phyloP scores from a whole-genome alignment of 768 basidiomycete genomes.

The Lentinus tigrinus region DNA sequence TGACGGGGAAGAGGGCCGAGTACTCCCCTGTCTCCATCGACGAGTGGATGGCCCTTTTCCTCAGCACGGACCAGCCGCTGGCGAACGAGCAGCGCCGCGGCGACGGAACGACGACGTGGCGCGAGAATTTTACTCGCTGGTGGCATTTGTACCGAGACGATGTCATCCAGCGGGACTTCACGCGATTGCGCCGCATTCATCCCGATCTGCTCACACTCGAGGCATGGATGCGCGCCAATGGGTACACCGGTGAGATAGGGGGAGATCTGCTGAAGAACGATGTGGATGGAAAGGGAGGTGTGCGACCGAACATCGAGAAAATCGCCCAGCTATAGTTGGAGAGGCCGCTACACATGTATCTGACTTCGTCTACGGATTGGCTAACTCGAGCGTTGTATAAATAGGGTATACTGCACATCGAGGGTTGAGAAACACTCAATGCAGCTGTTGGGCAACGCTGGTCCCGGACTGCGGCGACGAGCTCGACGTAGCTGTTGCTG shows the following conservation, averaged over 20 bases:
- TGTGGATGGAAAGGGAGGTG: no score
- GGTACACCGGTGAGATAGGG: background rate
- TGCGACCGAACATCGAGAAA: no score
- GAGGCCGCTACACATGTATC: no score
- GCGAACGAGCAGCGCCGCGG: constrained; percentile 16
- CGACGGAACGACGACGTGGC: constrained; percentile 23
- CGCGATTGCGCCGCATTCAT: constrained; percentile 40
- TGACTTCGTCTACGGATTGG: no score
- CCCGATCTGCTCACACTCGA: constrained; percentile 35
- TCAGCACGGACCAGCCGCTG: constrained; percentile 21
- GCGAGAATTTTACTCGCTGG: constrained; percentile 41
- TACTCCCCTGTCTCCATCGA: constrained; percentile 20
- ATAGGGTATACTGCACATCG: no score
- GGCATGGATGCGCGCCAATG: constrained; percentile 37
- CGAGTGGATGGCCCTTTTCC: constrained; percentile 14
- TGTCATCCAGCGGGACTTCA: constrained; percentile 40
- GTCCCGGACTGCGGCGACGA: no score
- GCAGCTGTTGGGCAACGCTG: no score
- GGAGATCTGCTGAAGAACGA: background rate
- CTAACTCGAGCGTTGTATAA: no score
- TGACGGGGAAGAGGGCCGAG: constrained; percentile 27
- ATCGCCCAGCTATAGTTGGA: no score
- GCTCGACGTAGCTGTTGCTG: no score
- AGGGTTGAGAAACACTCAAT: no score
- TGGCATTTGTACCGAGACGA: constrained; percentile 43